Evolutionary conservation across 345 rosid species (phyloP).

Genomic region (Arabis alpina): DNA sequence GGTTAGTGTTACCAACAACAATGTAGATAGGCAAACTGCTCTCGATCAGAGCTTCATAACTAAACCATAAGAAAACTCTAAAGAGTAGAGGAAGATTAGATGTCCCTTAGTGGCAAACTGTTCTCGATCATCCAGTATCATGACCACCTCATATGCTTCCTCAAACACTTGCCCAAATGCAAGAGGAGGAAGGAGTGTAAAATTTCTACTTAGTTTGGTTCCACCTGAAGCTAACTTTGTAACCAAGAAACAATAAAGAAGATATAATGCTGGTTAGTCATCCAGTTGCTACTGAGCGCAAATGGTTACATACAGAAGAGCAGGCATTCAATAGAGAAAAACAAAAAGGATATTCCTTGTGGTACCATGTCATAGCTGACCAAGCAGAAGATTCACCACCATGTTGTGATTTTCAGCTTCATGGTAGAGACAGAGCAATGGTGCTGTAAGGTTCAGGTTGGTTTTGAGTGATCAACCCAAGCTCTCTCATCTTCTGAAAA

Average conservation of each 20-base stretch:
- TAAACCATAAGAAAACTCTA: not conserved
- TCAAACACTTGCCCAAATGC: constrained; percentile 73
- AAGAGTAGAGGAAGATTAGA: constrained; percentile 7
- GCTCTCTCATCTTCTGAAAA: constrained; percentile 47
- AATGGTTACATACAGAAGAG: constrained; percentile 64
- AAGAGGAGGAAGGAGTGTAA: constrained; percentile 69
- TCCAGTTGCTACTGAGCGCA: not conserved
- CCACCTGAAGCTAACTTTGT: constrained; percentile 46
- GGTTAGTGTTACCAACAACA: constrained; percentile 43
- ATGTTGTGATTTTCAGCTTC: constrained; percentile 46
- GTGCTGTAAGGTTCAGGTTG: constrained; percentile 42
- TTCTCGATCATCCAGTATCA: constrained; percentile 83
- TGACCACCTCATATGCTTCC: constrained; percentile 71
- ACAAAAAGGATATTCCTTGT: constrained; percentile 3
- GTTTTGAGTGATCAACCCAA: constrained; percentile 27
- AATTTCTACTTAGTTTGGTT: constrained; percentile 40
- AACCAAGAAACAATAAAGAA: constrained; percentile 40
- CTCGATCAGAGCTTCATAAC: constrained; percentile 11
- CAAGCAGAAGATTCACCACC: constrained; percentile 53
- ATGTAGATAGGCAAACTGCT: not conserved
- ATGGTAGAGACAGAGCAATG: constrained; percentile 57
- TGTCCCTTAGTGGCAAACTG: constrained; percentile 69
- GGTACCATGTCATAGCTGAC: constrained; percentile 38
- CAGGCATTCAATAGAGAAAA: constrained; percentile 49
- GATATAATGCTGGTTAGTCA: constrained; percentile 2